Evolutionary conservation across 1,284 basidiomycete species (phyloP).

Genomic region (Mycena sp.): DNA sequence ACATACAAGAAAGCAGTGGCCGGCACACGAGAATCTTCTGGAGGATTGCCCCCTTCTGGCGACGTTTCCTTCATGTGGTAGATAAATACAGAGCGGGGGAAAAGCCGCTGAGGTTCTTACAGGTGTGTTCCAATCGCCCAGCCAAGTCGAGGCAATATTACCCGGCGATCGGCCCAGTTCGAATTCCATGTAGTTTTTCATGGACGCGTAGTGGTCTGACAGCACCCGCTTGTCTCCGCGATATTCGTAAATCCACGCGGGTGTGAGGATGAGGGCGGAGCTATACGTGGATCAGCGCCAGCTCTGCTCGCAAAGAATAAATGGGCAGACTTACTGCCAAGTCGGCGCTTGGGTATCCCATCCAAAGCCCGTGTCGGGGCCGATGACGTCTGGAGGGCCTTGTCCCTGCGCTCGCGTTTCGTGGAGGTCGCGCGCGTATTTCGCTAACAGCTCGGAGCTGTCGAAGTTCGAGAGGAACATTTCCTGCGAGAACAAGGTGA

Average conservation of each 20-base stretch:
- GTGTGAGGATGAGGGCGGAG: slow-evolving; percentile 39
- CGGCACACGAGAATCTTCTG: slow-evolving; percentile 39
- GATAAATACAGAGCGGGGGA: background rate
- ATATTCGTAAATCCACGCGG: slow-evolving; percentile 40
- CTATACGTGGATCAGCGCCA: slow-evolving; percentile 10
- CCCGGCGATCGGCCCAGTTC: slow-evolving; percentile 40
- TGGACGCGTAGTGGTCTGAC: slow-evolving; percentile 18
- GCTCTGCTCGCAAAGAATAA: background rate
- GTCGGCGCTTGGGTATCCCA: slow-evolving; percentile 40
- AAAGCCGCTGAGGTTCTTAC: background rate
- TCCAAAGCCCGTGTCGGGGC: slow-evolving; percentile 40
- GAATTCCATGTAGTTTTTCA: slow-evolving; percentile 41
- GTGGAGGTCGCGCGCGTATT: slow-evolving; percentile 30
- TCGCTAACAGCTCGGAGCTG: slow-evolving; percentile 21
- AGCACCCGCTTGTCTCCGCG: slow-evolving; percentile 37
- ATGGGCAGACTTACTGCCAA: slow-evolving; percentile 36
- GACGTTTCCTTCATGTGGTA: slow-evolving; percentile 31
- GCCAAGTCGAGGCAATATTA: slow-evolving; percentile 36
- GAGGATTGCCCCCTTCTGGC: slow-evolving; percentile 40
- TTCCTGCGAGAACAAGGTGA: too few species aligned
- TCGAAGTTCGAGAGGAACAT: slow-evolving; percentile 28
- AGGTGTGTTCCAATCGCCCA: slow-evolving; percentile 42
- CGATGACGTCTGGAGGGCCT: slow-evolving; percentile 39
- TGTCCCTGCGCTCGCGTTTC: slow-evolving; percentile 14
- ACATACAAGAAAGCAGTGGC: slow-evolving; percentile 41